phyloP scores from a whole-genome alignment of 2,329 filamentous ascomycete genomes.

The Diaporthe eres region DNA sequence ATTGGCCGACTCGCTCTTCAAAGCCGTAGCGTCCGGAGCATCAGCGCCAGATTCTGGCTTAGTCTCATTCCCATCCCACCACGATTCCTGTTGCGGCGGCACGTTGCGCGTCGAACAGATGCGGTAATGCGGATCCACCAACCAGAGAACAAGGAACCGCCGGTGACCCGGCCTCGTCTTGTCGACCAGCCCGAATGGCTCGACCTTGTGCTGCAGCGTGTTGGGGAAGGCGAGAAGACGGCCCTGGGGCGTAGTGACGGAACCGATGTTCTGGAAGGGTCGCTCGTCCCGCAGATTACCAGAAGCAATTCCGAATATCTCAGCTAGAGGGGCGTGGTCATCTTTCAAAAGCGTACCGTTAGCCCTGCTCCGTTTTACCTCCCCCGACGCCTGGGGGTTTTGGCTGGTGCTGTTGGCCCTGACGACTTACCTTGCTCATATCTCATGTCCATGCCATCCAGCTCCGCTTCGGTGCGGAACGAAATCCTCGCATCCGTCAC shows the following conservation, averaged over 20 bases:
- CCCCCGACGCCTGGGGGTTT: too few relatives aligned
- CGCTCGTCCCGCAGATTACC: constrained; percentile 42
- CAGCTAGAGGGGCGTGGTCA: constrained; percentile 43
- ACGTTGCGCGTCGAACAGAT: constrained; percentile 61
- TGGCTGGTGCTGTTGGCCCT: not conserved
- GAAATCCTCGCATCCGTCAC: constrained; percentile 58
- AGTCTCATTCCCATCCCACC: constrained; percentile 49
- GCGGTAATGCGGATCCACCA: constrained; percentile 68
- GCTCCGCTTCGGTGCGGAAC: constrained; percentile 56
- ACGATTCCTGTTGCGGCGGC: constrained; percentile 55
- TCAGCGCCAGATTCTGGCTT: not conserved
- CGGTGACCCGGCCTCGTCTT: constrained; percentile 66
- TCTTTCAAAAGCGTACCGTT: constrained; percentile 32
- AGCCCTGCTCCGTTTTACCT: not conserved
- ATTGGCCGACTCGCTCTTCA: constrained; percentile 10
- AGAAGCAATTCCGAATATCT: constrained; percentile 41
- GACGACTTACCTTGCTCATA: constrained; percentile 17
- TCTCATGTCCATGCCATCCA: constrained; percentile 2
- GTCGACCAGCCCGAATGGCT: constrained; percentile 65
- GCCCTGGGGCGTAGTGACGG: constrained; percentile 56
- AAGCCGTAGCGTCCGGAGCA: constrained; percentile 24
- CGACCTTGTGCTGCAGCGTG: constrained; percentile 63
- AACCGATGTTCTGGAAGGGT: constrained; percentile 58
- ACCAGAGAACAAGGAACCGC: constrained; percentile 69
- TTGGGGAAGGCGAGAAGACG: constrained; percentile 62